Evolutionary conservation across 176 grass and related monocot genomes (phyloP), one percentile per base, ranked within the genome.

Genomic region (Coix lacrymajobi): DNA sequence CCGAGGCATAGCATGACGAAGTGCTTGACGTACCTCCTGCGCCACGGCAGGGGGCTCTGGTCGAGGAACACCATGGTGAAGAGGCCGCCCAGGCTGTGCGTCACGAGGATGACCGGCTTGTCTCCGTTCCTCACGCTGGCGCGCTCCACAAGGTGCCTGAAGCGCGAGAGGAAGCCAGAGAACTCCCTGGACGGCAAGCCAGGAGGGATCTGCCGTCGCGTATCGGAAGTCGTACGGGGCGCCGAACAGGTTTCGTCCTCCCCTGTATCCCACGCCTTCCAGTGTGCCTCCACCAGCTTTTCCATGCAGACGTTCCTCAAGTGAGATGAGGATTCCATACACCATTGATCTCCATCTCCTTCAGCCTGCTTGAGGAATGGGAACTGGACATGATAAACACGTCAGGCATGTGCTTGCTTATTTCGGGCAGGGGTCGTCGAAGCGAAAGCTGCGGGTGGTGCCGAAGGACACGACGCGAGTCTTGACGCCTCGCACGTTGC

Each of bases 41-140:
- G 78, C 88, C 88, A 85, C 12, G 72, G 0, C 16, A 74, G 1
- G 2, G 88, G 41, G 83, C 63, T 71, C 64, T 44, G 78, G 25
- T 11, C 7, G 43, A 89, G 54, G 69, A 73, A 83, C 19, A 34
- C 38, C 0, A 4, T 25, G 80, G 39, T 26, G 28, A 32, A 11
- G 19, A 25, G 0, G 38, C 54, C 29, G 7, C 69, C 69, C 0
- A 24, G 1, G 69, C 80, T 73, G 39, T 83, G 80, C 12, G 69
- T 63, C 0, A 73, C 69, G 38, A 73, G 36, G 67, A 82, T 60
- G 37, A 17, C 67, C 36, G 80, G 37, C 37, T 5, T 82, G 34
- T 15, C 8, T 4, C 34, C 9, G 26, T 82, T 65, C 5, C 2
- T 29, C 40, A 5, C 10, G 81, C 81, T 74, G 4, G 81, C 81